Evolutionary conservation across 495 filamentous ascomycete genomes (phyloP).

Genomic region (Bacidia gigantensis): DNA sequence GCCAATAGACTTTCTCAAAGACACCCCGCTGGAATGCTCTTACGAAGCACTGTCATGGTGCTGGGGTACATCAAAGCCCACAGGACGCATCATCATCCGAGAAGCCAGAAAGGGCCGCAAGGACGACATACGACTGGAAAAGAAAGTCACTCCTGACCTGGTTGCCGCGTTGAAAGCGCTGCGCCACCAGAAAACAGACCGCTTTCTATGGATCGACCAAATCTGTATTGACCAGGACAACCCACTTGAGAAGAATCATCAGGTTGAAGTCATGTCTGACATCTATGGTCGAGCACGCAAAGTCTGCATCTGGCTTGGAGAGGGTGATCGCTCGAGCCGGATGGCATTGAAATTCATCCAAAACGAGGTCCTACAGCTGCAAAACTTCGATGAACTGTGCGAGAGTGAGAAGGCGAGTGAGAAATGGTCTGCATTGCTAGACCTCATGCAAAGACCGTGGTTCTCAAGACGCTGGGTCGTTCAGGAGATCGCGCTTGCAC

Average conservation of each 20-base stretch:
- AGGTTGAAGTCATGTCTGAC: slow-evolving; percentile 13
- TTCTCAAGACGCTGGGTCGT: slow-evolving; percentile 13
- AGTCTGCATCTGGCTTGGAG: slow-evolving; percentile 21
- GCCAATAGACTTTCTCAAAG: neutral
- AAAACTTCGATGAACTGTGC: slow-evolving; percentile 6
- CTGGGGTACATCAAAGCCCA: slow-evolving; percentile 3
- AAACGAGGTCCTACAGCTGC: neutral
- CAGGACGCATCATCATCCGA: slow-evolving; percentile 1
- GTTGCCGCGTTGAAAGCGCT: slow-evolving; percentile 6
- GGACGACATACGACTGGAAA: neutral
- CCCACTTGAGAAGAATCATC: slow-evolving; percentile 6
- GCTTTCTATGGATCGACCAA: slow-evolving; percentile 5
- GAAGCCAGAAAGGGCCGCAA: neutral
- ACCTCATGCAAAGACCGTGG: slow-evolving; percentile 9
- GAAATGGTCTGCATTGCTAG: slow-evolving; percentile 2
- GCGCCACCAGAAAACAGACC: neutral
- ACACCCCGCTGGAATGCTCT: neutral
- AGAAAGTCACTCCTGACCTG: neutral
- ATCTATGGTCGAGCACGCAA: slow-evolving; percentile 18
- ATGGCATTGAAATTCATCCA: slow-evolving; percentile 9
- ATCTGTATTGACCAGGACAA: slow-evolving; percentile 5
- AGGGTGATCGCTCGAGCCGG: neutral
- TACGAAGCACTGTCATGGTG: slow-evolving; percentile 8
- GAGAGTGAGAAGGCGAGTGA: neutral
- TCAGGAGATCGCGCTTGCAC: slow-evolving; percentile 15